These are phyloP conservation scores for Alternaria conjuncta DNA, from an alignment of 2,329 filamentous ascomycete species.

Conservation along the genomic window DNA sequence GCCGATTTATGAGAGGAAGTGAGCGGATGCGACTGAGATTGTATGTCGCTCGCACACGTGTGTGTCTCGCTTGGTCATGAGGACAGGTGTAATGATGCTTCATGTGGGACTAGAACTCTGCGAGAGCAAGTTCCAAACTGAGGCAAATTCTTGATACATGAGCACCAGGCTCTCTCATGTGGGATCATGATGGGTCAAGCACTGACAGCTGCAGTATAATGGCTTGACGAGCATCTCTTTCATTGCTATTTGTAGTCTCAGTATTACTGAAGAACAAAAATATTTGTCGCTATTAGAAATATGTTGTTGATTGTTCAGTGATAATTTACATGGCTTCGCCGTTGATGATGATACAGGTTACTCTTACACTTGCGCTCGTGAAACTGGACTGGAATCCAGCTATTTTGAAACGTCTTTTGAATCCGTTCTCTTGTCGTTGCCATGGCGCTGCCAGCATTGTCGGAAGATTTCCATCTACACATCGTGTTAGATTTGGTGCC, in stretches of 20 bases:
- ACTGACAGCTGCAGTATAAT: neutral
- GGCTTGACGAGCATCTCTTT: neutral
- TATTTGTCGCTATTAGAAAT: neutral
- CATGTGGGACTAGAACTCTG: too few relatives aligned
- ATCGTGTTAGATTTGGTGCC: neutral
- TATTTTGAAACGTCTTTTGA: conserved; percentile 68
- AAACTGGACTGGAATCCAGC: neutral
- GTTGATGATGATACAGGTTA: neutral
- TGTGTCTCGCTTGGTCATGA: too few relatives aligned
- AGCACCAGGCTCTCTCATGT: too few relatives aligned
- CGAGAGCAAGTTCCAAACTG: too few relatives aligned
- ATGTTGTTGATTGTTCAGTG: too few relatives aligned
- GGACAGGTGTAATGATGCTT: too few relatives aligned
- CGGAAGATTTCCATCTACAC: conserved; percentile 85
- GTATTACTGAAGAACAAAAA: neutral
- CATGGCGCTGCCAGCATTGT: conserved; percentile 88
- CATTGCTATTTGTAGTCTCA: neutral
- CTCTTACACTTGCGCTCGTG: neutral
- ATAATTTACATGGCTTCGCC: too few relatives aligned
- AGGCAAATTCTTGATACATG: too few relatives aligned
- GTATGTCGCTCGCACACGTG: too few relatives aligned
- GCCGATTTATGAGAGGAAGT: conserved; percentile 34
- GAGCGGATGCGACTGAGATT: neutral
- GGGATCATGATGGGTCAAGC: neutral
- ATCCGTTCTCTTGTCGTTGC: conserved; percentile 82